Evolutionary conservation across 371 early-diverging fungal species (phyloP).

Genomic region (Rhizopus stolonifer): DNA sequence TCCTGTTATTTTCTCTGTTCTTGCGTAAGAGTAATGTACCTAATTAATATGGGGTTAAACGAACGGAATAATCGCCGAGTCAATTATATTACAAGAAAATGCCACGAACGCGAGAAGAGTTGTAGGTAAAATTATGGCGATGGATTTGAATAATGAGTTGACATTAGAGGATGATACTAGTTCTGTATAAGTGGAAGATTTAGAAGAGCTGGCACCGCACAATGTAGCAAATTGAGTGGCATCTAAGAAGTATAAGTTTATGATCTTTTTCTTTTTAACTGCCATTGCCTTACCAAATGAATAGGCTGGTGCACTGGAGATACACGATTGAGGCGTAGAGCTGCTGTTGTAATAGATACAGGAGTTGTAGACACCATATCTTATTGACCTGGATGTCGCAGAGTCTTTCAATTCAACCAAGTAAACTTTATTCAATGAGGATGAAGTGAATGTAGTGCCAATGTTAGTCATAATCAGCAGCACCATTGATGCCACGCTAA

Average conservation of each 20-base stretch:
- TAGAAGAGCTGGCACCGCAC: conserved; percentile 8
- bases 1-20: conserved; percentile 21
- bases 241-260: conserved; percentile 8
- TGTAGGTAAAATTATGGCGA: conserved; percentile 30
- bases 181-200: background rate
- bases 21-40: conserved; percentile 20
- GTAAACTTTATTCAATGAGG: conserved; percentile 29
- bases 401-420: conserved; percentile 25
- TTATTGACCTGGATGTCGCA: conserved; percentile 24
- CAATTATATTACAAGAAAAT: conserved; percentile 17
- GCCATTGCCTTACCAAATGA: conserved; percentile 20
- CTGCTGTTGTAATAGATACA: conserved; percentile 24
- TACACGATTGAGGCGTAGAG: conserved; percentile 20
- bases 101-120: conserved; percentile 27
- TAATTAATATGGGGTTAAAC: background rate
- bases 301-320: conserved; percentile 16
- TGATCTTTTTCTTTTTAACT: too few species aligned
- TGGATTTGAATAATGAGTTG: conserved; percentile 16
- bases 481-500: conserved; percentile 24
- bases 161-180: conserved; percentile 3
- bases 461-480: conserved; percentile 33
- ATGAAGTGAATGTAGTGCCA: conserved; percentile 32
- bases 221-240: conserved; percentile 14
- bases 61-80: background rate
- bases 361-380: conserved; percentile 39